phyloP scores from a whole-genome alignment of 2,329 filamentous ascomycete species.

The Neurospora sp. region DNA sequence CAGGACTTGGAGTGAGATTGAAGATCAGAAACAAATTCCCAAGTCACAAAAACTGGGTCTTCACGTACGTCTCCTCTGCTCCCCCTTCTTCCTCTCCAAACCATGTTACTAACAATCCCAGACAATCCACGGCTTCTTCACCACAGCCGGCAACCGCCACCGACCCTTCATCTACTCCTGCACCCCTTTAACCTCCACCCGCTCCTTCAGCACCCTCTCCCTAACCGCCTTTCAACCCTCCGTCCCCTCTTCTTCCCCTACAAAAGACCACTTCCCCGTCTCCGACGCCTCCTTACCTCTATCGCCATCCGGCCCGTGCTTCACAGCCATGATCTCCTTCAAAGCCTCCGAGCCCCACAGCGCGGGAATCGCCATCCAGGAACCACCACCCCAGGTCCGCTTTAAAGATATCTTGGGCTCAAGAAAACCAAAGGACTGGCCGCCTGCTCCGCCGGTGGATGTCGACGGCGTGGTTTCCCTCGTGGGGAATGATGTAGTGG shows the following conservation, averaged over 20 bases:
- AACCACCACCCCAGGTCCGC: constrained; percentile 30
- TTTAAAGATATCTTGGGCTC: constrained; percentile 31
- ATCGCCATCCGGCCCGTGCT: constrained; percentile 30
- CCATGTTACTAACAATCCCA: constrained; percentile 17
- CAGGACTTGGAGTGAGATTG: constrained; percentile 22
- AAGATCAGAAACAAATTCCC: constrained; percentile 12
- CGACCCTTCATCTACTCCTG: constrained; percentile 46
- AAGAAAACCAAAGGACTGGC: constrained; percentile 32
- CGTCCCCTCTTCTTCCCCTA: constrained; percentile 27
- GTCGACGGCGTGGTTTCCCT: constrained; percentile 29
- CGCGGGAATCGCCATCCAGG: constrained; percentile 29
- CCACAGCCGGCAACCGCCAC: constrained; percentile 34
- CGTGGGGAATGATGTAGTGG: constrained; percentile 29
- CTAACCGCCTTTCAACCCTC: constrained; percentile 40
- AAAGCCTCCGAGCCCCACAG: constrained; percentile 29
- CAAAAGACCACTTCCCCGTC: constrained; percentile 27
- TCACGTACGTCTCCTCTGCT: constrained; percentile 29
- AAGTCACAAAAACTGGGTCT: constrained; percentile 22
- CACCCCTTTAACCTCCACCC: constrained; percentile 32
- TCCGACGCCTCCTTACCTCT: constrained; percentile 30
- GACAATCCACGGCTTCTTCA: constrained; percentile 49
- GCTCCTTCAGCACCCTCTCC: constrained; percentile 38
- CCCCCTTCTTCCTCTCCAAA: not conserved
- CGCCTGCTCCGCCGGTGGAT: constrained; percentile 35
- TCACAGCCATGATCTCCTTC: constrained; percentile 44